phyloP scores from a whole-genome alignment of 2,329 filamentous ascomycete genomes.

The Clonostachys solani region DNA sequence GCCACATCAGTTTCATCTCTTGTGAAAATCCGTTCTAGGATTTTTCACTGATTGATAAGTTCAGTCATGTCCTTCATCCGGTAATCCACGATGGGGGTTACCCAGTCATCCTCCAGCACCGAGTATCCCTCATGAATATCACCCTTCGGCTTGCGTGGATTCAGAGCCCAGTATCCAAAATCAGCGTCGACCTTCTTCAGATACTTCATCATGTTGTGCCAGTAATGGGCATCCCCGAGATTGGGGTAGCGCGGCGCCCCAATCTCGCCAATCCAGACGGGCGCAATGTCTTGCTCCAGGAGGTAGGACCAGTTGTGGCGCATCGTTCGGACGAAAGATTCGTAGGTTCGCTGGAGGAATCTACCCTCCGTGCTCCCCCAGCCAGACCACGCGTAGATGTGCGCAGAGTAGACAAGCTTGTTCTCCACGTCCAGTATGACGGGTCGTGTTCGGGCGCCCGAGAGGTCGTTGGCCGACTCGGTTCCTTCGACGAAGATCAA shows the following conservation, averaged over 20 bases:
- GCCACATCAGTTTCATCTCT: background rate
- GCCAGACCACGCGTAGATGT: slow-evolving; percentile 67
- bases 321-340: slow-evolving; percentile 60
- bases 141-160: slow-evolving; percentile 58
- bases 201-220: slow-evolving; percentile 57
- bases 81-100: slow-evolving; percentile 58
- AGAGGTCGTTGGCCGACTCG: slow-evolving; percentile 62
- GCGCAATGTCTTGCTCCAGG: slow-evolving; percentile 36
- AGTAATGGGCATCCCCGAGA: slow-evolving; percentile 59
- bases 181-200: slow-evolving; percentile 56
- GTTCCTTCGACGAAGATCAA: slow-evolving; percentile 65
- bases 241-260: slow-evolving; percentile 51
- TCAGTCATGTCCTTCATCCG: slow-evolving; percentile 57
- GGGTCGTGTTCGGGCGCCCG: slow-evolving; percentile 48
- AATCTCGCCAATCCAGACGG: slow-evolving; percentile 68
- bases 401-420: slow-evolving; percentile 62
- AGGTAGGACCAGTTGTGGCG: slow-evolving; percentile 63
- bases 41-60: slow-evolving; percentile 31
- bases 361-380: slow-evolving; percentile 59
- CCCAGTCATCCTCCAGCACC: slow-evolving; percentile 60
- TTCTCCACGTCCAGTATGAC: slow-evolving; percentile 50
- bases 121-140: slow-evolving; percentile 57
- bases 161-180: slow-evolving; percentile 68
- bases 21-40: no score
- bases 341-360: slow-evolving; percentile 56